These are phyloP conservation scores for Oryza coarctata DNA, from an alignment of 176 grass and related monocot genomes.

Conservation along the genomic window DNA sequence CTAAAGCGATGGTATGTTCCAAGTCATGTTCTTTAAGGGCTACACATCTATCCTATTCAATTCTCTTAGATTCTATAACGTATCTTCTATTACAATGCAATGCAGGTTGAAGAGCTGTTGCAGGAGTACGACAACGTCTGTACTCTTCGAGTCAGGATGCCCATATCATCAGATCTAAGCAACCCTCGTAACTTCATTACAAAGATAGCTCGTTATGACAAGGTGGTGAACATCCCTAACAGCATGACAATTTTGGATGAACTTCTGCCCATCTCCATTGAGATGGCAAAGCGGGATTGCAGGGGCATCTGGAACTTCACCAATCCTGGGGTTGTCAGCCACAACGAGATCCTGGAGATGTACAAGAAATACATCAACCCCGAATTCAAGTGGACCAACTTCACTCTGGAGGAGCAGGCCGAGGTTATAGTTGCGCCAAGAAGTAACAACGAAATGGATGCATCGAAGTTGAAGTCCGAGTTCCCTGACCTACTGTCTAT, in stretches of 20 bases:
- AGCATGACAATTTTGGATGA: slow-evolving; percentile 70
- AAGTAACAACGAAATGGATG: slow-evolving; percentile 87
- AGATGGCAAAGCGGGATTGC: slow-evolving; percentile 65
- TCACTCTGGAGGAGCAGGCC: slow-evolving; percentile 79
- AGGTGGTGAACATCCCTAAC: slow-evolving; percentile 71
- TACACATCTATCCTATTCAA: neutral
- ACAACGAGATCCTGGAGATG: slow-evolving; percentile 74
- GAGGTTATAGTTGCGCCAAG: slow-evolving; percentile 76
- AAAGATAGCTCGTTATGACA: slow-evolving; percentile 61
- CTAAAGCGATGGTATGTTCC: slow-evolving; percentile 66
- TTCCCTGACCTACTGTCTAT: slow-evolving; percentile 69
- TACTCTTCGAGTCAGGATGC: slow-evolving; percentile 66
- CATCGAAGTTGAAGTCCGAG: slow-evolving; percentile 66
- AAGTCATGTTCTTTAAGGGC: neutral
- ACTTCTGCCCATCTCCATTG: slow-evolving; percentile 59
- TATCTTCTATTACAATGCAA: neutral
- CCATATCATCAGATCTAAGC: slow-evolving; percentile 60
- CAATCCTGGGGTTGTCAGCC: slow-evolving; percentile 59
- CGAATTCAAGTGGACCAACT: slow-evolving; percentile 58
- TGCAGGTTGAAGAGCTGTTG: slow-evolving; percentile 74
- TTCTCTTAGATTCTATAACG: slow-evolving; percentile 9
- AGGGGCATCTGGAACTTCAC: slow-evolving; percentile 72
- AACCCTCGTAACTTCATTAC: slow-evolving; percentile 72
- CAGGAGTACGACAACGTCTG: slow-evolving; percentile 70
- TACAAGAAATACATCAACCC: slow-evolving; percentile 57